These are phyloP conservation scores for Microascus cirrosus DNA, from an alignment of 2,329 filamentous ascomycete species.

Conservation along the genomic window DNA sequence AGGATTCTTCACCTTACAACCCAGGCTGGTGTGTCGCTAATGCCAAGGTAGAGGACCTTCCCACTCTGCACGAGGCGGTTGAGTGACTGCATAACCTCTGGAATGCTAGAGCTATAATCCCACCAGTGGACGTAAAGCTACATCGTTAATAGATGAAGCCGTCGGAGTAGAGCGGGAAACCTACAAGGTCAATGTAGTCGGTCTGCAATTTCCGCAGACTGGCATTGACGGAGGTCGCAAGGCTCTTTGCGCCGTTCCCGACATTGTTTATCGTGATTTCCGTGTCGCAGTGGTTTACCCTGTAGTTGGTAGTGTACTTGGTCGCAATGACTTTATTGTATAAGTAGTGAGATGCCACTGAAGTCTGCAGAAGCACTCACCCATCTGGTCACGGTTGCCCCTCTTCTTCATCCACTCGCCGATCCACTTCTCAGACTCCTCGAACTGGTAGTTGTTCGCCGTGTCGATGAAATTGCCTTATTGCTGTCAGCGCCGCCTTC, in stretches of 20 bases:
- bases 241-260: conserved; percentile 52
- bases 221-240: conserved; percentile 42
- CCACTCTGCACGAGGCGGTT: conserved; percentile 13
- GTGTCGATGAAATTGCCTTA: conserved; percentile 67
- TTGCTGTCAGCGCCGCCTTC: conserved; percentile 5
- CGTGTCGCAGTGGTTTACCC: conserved; percentile 22
- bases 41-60: conserved; percentile 18
- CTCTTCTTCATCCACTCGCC: conserved; percentile 61
- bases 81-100: conserved; percentile 15
- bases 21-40: conserved; percentile 19
- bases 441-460: conserved; percentile 54
- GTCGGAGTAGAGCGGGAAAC: conserved; percentile 7
- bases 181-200: conserved; percentile 55
- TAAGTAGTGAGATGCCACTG: background rate
- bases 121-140: conserved; percentile 18
- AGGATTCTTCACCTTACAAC: conserved; percentile 11
- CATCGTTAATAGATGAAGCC: background rate
- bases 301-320: conserved; percentile 54
- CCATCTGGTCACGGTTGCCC: conserved; percentile 53
- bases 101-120: conserved; percentile 13
- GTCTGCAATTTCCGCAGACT: conserved; percentile 53
- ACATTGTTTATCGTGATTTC: conserved; percentile 38
- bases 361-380: conserved; percentile 15
- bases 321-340: conserved; percentile 49
- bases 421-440: conserved; percentile 53